phyloP scores from a whole-genome alignment of 768 basidiomycete species.

The Coprinopsis marcescibilis region DNA sequence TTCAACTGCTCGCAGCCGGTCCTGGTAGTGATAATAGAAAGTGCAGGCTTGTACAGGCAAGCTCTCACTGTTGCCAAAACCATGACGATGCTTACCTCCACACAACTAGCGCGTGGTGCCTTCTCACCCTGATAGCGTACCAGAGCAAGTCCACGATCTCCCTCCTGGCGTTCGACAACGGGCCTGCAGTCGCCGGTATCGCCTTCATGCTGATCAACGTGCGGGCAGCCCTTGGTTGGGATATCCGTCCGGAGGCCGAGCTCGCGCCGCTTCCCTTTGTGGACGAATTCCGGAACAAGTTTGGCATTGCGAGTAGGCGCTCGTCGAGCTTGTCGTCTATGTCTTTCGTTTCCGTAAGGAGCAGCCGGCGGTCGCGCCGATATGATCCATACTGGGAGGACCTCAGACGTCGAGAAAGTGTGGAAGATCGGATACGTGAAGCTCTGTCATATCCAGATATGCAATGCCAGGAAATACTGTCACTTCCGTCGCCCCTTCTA shows the following conservation, averaged over 20 bases:
- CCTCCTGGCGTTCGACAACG: constrained; percentile 11
- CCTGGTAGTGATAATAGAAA: constrained; percentile 12
- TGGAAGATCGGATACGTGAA: too few species aligned
- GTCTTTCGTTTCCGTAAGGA: too few species aligned
- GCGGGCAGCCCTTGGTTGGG: constrained; percentile 9
- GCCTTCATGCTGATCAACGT: constrained; percentile 8
- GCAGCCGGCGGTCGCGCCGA: too few species aligned
- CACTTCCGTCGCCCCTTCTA: too few species aligned
- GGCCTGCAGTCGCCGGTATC: constrained; percentile 4
- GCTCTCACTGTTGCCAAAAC: neutral
- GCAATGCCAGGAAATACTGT: too few species aligned
- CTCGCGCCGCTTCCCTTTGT: too few species aligned
- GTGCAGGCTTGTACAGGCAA: constrained; percentile 16
- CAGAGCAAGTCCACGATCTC: constrained; percentile 12
- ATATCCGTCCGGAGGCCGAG: neutral
- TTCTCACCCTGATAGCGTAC: constrained; percentile 13
- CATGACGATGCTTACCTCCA: neutral
- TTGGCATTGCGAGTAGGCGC: too few species aligned
- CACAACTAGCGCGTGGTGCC: constrained; percentile 12
- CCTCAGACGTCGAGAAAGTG: too few species aligned
- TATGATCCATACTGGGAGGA: too few species aligned
- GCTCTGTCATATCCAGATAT: too few species aligned
- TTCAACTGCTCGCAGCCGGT: constrained; percentile 3
- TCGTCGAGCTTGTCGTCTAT: too few species aligned
- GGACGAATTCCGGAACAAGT: too few species aligned